phyloP scores from a whole-genome alignment of 495 filamentous ascomycete genomes.

The Bacidia rubella region DNA sequence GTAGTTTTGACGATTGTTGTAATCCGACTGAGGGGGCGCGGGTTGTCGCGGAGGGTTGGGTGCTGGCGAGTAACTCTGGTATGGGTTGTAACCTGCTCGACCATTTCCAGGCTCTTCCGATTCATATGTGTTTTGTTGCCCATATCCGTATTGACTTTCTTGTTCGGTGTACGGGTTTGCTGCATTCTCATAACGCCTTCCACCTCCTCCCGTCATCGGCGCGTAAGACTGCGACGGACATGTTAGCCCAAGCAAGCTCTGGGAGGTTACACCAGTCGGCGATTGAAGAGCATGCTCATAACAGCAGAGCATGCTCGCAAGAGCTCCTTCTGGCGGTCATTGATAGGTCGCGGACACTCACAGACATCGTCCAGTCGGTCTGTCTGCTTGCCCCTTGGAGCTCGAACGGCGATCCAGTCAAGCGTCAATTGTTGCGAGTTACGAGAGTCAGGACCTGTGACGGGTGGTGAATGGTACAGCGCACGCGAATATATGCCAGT shows the following conservation, averaged over 20 bases:
- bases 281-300: neutral
- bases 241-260: neutral
- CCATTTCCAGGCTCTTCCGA: neutral
- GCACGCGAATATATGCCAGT: neutral
- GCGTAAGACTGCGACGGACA: neutral
- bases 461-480: neutral
- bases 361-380: neutral
- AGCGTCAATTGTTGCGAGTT: neutral
- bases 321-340: neutral
- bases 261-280: neutral
- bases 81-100: too few relatives aligned
- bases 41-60: too few relatives aligned
- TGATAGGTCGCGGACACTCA: neutral
- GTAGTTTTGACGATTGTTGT: too few relatives aligned
- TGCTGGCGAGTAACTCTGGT: too few relatives aligned
- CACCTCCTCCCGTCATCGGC: slow-evolving; percentile 4
- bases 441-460: neutral
- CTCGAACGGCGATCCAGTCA: neutral
- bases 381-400: neutral
- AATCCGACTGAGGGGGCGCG: too few relatives aligned
- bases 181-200: neutral
- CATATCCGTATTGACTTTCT: too few relatives aligned
- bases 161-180: neutral
- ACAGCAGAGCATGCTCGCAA: neutral
- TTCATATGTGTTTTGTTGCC: neutral